Conservation (phyloP, 805 yeast species). For the Saccharomyces jurei region DNA sequence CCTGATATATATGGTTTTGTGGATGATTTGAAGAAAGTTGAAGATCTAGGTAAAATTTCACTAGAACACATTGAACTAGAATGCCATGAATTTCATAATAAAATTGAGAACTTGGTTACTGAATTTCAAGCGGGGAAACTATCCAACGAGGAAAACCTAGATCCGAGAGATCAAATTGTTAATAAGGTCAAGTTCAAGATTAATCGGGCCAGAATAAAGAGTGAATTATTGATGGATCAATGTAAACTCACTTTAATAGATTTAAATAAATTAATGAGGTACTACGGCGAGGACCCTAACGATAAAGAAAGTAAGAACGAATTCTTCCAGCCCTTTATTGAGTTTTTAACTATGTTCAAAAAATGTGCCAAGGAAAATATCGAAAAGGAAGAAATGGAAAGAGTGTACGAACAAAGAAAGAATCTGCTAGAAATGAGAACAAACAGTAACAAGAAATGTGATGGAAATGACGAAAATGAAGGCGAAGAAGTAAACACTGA, state of each 20-base stretch:
- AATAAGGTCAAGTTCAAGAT: conserved; percentile 45
- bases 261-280: conserved; percentile 53
- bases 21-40: conserved; percentile 47
- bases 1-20: conserved; percentile 56
- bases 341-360: conserved; percentile 53
- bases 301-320: conserved; percentile 47
- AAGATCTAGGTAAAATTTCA: conserved; percentile 50
- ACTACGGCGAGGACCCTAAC: conserved; percentile 61
- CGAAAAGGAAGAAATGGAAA: conserved; percentile 58
- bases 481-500: conserved; percentile 9
- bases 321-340: conserved; percentile 54
- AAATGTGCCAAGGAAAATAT: conserved; percentile 59
- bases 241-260: conserved; percentile 42
- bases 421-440: conserved; percentile 32
- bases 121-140: conserved; percentile 56
- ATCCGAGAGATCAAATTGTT: conserved; percentile 57
- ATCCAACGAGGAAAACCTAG: conserved; percentile 53
- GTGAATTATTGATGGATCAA: conserved; percentile 44
- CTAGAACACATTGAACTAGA: conserved; percentile 57
- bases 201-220: conserved; percentile 47
- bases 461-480: conserved; percentile 1
- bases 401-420: conserved; percentile 57
- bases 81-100: conserved; percentile 44
- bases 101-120: conserved; percentile 43
- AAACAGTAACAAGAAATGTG: not conserved